Conservation (phyloP, 2,329 filamentous ascomycete species). For the Blastomyces percursus region DNA sequence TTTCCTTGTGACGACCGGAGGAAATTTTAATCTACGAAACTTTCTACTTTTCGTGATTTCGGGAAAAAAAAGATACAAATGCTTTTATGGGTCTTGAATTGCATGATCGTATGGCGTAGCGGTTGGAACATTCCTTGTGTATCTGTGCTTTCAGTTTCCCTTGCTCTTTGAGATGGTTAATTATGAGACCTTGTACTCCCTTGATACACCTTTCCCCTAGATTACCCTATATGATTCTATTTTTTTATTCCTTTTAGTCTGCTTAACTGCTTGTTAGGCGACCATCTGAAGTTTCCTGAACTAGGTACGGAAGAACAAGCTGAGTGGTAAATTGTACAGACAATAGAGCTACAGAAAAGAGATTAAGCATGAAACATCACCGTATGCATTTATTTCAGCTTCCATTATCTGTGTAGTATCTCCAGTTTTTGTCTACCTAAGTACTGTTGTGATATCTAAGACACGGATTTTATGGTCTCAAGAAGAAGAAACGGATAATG, state of each 20-base stretch:
- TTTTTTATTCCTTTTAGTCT: conserved; percentile 2
- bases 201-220: background rate
- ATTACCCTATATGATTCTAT: background rate
- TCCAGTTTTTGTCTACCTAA: background rate
- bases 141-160: conserved; percentile 2
- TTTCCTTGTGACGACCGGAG: background rate
- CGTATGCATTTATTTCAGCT: background rate
- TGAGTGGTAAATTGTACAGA: background rate
- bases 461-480: background rate
- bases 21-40: background rate
- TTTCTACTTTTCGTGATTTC: background rate
- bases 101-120: conserved; percentile 14
- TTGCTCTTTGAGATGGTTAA: conserved; percentile 6
- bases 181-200: background rate
- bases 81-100: conserved; percentile 9
- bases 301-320: background rate
- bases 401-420: background rate
- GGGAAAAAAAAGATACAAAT: background rate
- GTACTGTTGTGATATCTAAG: background rate
- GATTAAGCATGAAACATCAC: background rate
- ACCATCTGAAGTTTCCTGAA: background rate
- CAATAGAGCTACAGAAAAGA: background rate
- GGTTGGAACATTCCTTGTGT: conserved; percentile 10
- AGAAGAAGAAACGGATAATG: background rate
- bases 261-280: background rate